A percentile compares a stretch with the other conserved stretches of the same genome.
Evolutionary conservation across 164 flowering plant species (phyloP).

Genomic region (Warburgia ugandensis): DNA sequence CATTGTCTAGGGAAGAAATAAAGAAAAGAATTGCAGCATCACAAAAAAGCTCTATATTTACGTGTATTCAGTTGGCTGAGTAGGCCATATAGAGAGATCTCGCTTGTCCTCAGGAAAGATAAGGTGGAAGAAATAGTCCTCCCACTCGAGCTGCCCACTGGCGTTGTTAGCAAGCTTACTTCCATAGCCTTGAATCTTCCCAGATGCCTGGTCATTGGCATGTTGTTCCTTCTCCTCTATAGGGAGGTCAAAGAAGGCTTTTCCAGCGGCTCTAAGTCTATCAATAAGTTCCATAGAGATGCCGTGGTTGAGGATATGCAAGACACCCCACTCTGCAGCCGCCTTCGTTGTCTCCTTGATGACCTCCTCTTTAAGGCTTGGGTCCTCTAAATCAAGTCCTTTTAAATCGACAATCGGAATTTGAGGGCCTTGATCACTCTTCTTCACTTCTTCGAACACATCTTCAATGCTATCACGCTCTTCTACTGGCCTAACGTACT

Average conservation of each 20-base stretch:
- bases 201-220: slow-evolving; percentile 69
- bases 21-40: neutral
- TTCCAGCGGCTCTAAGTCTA: slow-evolving; percentile 55
- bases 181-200: slow-evolving; percentile 83
- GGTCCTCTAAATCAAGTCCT: slow-evolving; percentile 43
- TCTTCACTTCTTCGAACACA: slow-evolving; percentile 70
- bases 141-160: slow-evolving; percentile 91
- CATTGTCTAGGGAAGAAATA: too few relatives aligned
- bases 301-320: slow-evolving; percentile 49
- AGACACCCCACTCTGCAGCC: slow-evolving; percentile 66
- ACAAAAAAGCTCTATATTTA: slow-evolving; percentile 21
- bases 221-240: slow-evolving; percentile 80
- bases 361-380: slow-evolving; percentile 28
- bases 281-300: slow-evolving; percentile 7
- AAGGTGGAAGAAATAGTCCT: slow-evolving; percentile 86
- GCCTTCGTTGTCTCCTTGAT: slow-evolving; percentile 52
- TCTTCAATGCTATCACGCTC: slow-evolving; percentile 58
- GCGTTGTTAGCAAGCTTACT: slow-evolving; percentile 86
- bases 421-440: slow-evolving; percentile 47
- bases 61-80: slow-evolving; percentile 61
- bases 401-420: slow-evolving; percentile 61
- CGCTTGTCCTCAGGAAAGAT: slow-evolving; percentile 66
- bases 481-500: slow-evolving; percentile 59
- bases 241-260: slow-evolving; percentile 61
- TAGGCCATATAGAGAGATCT: slow-evolving; percentile 80